A percentile compares a stretch with the other conserved stretches of the same genome.
Evolutionary conservation across 805 yeast species (phyloP).

Genomic region (Teunomyces cretensis): DNA sequence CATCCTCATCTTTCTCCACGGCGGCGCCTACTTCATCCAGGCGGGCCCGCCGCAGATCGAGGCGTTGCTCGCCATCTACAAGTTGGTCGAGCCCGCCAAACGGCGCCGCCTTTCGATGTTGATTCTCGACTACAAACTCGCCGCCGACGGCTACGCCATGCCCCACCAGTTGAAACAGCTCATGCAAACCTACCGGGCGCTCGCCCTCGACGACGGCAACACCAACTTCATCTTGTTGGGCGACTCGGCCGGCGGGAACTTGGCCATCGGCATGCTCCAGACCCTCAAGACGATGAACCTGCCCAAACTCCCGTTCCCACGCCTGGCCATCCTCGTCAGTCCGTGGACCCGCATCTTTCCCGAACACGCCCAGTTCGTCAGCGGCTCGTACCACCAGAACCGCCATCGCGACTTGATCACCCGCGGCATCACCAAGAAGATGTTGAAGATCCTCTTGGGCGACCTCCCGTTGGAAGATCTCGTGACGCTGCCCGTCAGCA

Average conservation of each 20-base stretch:
- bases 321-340: conserved; percentile 25
- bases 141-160: conserved; percentile 27
- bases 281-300: conserved; percentile 16
- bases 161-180: conserved; percentile 35
- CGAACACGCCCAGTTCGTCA: conserved; percentile 15
- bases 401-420: conserved; percentile 11
- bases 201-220: conserved; percentile 20
- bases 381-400: conserved; percentile 39
- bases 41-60: conserved; percentile 30
- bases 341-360: conserved; percentile 41
- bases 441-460: conserved; percentile 11
- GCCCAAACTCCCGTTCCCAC: conserved; percentile 22
- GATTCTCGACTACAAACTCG: conserved; percentile 27
- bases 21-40: conserved; percentile 40
- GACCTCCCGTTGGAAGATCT: conserved; percentile 9
- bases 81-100: conserved; percentile 24
- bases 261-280: conserved; percentile 31
- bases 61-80: conserved; percentile 26
- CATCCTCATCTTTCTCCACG: conserved; percentile 35
- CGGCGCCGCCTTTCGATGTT: conserved; percentile 19
- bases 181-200: conserved; percentile 22
- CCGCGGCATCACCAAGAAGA: neutral
- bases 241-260: conserved; percentile 45
- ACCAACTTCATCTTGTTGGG: conserved; percentile 36
- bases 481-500: conserved; percentile 26